Percentiles rank a stretch among this genome's conserved stretches.
Evolutionary conservation across 345 rosid species (phyloP).

Genomic region (Cardamine chenopodiifolia): DNA sequence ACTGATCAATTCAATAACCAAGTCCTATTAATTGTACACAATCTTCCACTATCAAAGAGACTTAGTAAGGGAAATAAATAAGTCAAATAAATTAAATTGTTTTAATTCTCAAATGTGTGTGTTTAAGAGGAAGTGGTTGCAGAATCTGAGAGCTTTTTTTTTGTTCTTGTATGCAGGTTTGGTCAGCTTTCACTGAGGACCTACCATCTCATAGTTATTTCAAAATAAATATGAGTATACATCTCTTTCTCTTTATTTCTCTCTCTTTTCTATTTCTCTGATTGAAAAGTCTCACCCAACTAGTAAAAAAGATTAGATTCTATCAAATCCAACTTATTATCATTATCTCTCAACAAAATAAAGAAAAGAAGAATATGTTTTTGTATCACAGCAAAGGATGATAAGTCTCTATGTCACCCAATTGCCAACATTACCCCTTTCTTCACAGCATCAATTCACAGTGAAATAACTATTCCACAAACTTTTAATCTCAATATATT

Average conservation of each 20-base stretch:
- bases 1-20: background rate
- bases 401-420: conserved; percentile 45
- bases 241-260: conserved; percentile 6
- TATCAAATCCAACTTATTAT: conserved; percentile 42
- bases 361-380: conserved; percentile 26
- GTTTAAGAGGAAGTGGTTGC: conserved; percentile 51
- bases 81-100: conserved; percentile 7
- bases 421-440: conserved; percentile 47
- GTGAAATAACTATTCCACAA: conserved; percentile 28
- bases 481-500: background rate
- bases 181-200: conserved; percentile 46
- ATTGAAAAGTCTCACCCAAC: conserved; percentile 42
- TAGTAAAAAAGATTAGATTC: conserved; percentile 36
- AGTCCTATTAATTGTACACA: background rate
- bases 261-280: conserved; percentile 22
- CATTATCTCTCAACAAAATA: conserved; percentile 37
- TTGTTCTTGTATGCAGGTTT: conserved; percentile 36
- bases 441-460: conserved; percentile 37
- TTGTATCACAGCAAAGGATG: conserved; percentile 34
- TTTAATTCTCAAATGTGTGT: conserved; percentile 22
- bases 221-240: conserved; percentile 21
- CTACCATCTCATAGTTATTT: conserved; percentile 39
- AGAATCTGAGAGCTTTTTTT: conserved; percentile 37
- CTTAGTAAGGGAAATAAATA: background rate
- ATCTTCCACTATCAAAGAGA: background rate